Conservation (phyloP, 2,329 filamentous ascomycete genomes). For the Aspergillus pseudoglaucus region DNA sequence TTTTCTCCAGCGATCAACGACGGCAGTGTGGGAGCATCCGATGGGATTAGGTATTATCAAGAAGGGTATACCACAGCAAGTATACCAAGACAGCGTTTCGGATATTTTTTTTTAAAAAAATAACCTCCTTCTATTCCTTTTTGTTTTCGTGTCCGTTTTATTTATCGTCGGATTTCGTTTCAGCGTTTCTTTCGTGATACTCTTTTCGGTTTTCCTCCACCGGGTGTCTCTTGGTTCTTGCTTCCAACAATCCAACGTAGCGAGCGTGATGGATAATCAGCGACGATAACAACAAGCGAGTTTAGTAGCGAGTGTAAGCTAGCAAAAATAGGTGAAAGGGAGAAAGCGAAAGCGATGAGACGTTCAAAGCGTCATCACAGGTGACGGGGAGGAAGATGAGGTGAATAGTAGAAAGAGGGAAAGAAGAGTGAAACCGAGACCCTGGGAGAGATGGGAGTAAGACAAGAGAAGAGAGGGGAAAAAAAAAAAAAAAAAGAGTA, state of each 20-base stretch:
- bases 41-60: constrained; percentile 21
- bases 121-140: constrained; percentile 3
- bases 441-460: constrained; percentile 9
- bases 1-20: not conserved
- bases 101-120: constrained; percentile 4
- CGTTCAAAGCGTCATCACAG: constrained; percentile 1
- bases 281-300: constrained; percentile 28
- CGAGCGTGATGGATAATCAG: constrained; percentile 31
- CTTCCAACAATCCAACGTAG: constrained; percentile 21
- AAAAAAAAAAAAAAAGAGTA: constrained; percentile 4
- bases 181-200: not conserved
- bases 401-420: constrained; percentile 6
- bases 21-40: not conserved
- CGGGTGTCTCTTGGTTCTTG: not conserved
- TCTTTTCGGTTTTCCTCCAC: not conserved
- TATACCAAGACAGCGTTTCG: constrained; percentile 2
- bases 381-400: constrained; percentile 4
- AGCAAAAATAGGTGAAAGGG: constrained; percentile 24
- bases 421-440: constrained; percentile 6
- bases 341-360: constrained; percentile 2
- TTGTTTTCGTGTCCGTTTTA: constrained; percentile 4
- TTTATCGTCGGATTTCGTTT: not conserved
- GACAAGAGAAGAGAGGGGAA: constrained; percentile 2
- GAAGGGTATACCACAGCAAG: constrained; percentile 11
- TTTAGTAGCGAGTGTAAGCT: constrained; percentile 31